Conservation (phyloP, 2,329 filamentous ascomycete species). For the Fragosphaeria purpurea region DNA sequence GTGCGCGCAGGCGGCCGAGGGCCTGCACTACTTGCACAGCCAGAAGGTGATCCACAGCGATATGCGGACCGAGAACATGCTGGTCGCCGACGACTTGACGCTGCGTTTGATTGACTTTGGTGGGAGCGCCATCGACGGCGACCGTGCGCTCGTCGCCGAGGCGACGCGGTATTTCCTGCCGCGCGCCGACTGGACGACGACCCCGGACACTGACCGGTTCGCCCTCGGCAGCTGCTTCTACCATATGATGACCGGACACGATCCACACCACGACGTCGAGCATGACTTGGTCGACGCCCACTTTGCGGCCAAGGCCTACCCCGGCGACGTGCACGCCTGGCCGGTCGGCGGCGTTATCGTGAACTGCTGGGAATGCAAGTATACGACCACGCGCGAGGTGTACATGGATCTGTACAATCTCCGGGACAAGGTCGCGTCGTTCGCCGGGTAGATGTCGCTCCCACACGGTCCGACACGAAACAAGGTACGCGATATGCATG, state of each 20-base stretch:
- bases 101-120: neutral
- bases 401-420: neutral
- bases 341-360: neutral
- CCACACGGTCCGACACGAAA: no score
- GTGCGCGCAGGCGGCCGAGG: neutral
- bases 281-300: neutral
- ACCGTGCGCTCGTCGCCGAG: neutral
- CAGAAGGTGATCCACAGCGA: neutral
- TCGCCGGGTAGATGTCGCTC: no score
- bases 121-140: slow-evolving; percentile 1
- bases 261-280: neutral
- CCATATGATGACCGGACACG: neutral
- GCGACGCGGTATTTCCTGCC: neutral
- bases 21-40: neutral
- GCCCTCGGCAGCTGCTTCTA: slow-evolving; percentile 1
- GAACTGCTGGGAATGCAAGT: neutral
- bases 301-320: neutral
- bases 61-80: neutral
- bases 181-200: neutral
- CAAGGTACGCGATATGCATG: no score
- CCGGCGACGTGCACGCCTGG: neutral
- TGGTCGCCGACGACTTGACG: neutral
- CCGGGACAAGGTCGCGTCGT: no score
- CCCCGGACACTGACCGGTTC: neutral
- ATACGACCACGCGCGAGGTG: neutral